Conservation (phyloP, 441 rosid species). For the Lagerstroemia fauriei region DNA sequence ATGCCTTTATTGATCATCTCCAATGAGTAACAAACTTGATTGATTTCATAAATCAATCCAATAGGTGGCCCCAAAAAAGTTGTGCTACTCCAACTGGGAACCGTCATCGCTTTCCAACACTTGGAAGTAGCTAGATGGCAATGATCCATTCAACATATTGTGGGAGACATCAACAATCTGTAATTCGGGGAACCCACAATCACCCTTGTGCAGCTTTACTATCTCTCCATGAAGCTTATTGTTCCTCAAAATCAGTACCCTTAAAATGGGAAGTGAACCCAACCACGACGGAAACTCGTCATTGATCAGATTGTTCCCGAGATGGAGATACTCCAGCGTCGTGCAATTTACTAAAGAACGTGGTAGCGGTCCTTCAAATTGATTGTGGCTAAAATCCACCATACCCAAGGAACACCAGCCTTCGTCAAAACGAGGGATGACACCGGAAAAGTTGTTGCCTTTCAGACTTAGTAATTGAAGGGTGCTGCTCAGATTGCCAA, state of each 20-base stretch:
- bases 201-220: neutral
- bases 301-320: neutral
- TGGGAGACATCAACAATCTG: constrained; percentile 13
- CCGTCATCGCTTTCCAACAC: neutral
- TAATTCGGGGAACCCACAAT: neutral
- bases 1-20: constrained; percentile 36
- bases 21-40: constrained; percentile 12
- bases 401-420: neutral
- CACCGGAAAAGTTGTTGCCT: neutral
- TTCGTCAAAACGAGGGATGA: neutral
- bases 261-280: constrained; percentile 1
- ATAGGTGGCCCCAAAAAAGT: neutral
- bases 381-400: constrained; percentile 22
- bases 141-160: constrained; percentile 2
- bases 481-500: neutral
- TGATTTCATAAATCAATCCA: no score
- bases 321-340: constrained; percentile 8
- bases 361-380: constrained; percentile 17
- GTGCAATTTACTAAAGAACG: neutral
- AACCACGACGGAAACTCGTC: constrained; percentile 22
- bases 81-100: neutral
- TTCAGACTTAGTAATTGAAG: neutral
- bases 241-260: constrained; percentile 10
- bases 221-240: constrained; percentile 14
- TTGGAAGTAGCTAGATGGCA: constrained; percentile 6